Evolutionary conservation across 768 basidiomycete species (phyloP).

Genomic region (Roridomyces roridus): DNA sequence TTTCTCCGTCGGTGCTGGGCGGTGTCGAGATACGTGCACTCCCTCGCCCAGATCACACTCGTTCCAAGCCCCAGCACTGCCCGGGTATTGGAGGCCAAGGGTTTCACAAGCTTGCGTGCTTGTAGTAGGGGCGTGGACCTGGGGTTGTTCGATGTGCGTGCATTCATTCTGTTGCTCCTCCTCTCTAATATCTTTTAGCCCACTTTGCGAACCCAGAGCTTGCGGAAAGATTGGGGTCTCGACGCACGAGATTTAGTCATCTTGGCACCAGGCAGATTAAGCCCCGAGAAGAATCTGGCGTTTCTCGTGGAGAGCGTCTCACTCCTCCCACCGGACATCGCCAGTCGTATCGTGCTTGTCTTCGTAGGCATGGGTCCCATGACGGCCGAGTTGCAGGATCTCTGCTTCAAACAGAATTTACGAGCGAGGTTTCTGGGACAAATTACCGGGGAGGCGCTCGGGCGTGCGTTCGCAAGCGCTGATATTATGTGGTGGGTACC

Average conservation of each 20-base stretch:
- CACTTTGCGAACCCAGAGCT: background rate
- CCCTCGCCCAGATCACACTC: slow-evolving; percentile 2
- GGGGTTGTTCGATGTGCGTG: background rate
- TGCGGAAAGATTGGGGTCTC: background rate
- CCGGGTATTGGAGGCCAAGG: background rate
- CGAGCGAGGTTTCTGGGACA: slow-evolving; percentile 44
- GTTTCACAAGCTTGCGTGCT: slow-evolving; percentile 2
- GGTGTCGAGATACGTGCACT: slow-evolving; percentile 12
- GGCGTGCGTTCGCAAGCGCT: slow-evolving; percentile 44
- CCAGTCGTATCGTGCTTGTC: background rate
- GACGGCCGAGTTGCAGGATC: background rate
- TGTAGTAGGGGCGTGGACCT: background rate
- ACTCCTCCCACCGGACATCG: background rate
- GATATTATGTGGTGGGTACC: slow-evolving; percentile 41
- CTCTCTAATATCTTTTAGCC: background rate
- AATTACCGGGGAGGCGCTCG: slow-evolving; percentile 40
- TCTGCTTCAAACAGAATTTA: background rate
- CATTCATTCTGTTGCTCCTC: background rate
- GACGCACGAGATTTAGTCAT: background rate
- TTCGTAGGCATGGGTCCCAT: background rate
- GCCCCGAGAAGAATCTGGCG: background rate
- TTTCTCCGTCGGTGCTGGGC: background rate
- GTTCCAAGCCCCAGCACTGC: slow-evolving; percentile 12
- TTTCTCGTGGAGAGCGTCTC: background rate
- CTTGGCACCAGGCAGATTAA: background rate